Evolutionary conservation across 1,284 basidiomycete genomes (phyloP).

Genomic region (Chondrostereum purpureum): DNA sequence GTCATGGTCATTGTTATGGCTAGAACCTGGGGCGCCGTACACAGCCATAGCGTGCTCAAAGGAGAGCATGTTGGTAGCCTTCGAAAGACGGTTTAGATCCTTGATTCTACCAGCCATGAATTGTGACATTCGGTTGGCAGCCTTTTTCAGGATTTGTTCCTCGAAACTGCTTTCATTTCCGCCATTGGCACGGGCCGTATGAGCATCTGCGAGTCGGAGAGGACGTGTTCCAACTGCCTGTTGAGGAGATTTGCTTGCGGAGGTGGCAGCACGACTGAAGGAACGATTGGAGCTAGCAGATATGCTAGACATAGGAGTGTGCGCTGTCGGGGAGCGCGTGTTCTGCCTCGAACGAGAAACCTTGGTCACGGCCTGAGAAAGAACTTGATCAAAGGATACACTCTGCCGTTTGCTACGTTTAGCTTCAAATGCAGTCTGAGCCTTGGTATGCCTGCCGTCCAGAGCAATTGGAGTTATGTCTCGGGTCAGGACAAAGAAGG

Average conservation of each 20-base stretch:
- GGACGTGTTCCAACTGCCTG: not conserved
- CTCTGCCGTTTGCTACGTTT: slow-evolving; percentile 18
- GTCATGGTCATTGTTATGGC: not conserved
- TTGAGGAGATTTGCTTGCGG: not conserved
- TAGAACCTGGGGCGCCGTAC: slow-evolving; percentile 1
- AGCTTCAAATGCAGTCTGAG: not conserved
- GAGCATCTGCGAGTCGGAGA: slow-evolving; percentile 11
- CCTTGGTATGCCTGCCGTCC: not conserved
- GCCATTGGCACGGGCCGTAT: slow-evolving; percentile 8
- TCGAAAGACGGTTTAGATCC: slow-evolving; percentile 10
- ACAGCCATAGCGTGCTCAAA: slow-evolving; percentile 11
- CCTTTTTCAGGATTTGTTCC: slow-evolving; percentile 7
- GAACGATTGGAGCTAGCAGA: not conserved
- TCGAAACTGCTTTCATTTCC: slow-evolving; percentile 7
- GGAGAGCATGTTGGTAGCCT: slow-evolving; percentile 4
- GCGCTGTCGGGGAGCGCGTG: not conserved
- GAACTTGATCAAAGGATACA: slow-evolving; percentile 10
- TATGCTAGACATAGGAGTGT: not conserved
- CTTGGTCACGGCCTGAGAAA: slow-evolving; percentile 7
- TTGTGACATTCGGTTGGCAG: slow-evolving; percentile 9
- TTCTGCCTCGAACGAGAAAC: not conserved
- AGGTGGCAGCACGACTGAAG: not conserved
- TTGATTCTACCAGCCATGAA: slow-evolving; percentile 11
- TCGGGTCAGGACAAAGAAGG: slow-evolving; percentile 12
- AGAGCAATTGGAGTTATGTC: not conserved